Percentiles rank a stretch among this genome's conserved stretches.
These are phyloP conservation scores for Penicillium griseofulvum DNA, from an alignment of 2,329 filamentous ascomycete species.

Conservation along the genomic window DNA sequence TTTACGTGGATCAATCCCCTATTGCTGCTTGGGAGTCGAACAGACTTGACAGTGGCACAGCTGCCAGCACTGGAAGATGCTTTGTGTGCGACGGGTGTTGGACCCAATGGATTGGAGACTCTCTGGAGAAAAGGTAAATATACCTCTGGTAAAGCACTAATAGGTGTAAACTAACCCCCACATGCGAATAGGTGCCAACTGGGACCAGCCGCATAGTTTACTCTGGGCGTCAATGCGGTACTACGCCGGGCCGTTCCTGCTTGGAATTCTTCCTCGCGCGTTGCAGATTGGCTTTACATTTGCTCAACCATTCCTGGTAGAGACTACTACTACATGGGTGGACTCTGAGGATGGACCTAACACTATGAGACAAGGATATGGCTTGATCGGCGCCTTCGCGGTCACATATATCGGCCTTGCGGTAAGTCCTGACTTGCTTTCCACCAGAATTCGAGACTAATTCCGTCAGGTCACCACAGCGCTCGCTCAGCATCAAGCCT, in stretches of 20 bases:
- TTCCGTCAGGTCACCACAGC: not conserved
- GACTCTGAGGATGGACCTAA: not conserved
- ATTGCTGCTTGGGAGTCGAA: not conserved
- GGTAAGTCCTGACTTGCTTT: not conserved
- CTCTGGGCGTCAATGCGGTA: constrained; percentile 1
- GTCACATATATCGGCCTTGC: not conserved
- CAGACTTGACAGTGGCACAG: constrained; percentile 1
- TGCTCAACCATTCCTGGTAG: not conserved
- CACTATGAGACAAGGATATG: not conserved
- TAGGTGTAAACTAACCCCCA: not conserved
- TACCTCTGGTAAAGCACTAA: not conserved
- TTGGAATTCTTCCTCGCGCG: not conserved
- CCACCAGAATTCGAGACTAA: not conserved
- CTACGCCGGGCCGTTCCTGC: not conserved
- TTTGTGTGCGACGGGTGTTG: not conserved
- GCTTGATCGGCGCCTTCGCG: not conserved
- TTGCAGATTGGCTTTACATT: not conserved
- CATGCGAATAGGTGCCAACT: not conserved
- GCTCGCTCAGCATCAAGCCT: not conserved
- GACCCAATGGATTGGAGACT: not conserved
- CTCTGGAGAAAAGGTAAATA: not conserved
- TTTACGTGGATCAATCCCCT: constrained; percentile 4
- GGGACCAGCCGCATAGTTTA: not conserved
- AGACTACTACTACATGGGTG: not conserved
- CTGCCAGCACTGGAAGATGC: not conserved